These are phyloP conservation scores for Spencermartinsiella europaea DNA, from an alignment of 805 yeast species.

Conservation along the genomic window DNA sequence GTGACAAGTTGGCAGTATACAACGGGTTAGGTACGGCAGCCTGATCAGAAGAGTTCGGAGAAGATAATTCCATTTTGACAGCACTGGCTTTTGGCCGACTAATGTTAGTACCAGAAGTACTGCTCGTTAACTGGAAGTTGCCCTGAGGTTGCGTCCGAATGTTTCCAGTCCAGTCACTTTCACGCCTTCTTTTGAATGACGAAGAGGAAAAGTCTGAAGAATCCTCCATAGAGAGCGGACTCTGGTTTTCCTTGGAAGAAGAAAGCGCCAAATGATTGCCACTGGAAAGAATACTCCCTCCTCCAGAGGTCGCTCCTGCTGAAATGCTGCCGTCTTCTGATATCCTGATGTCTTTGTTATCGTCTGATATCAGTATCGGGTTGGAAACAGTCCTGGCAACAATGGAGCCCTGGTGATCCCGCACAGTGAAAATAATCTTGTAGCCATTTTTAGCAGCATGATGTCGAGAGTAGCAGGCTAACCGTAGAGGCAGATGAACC, in stretches of 20 bases:
- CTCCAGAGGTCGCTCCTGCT: neutral
- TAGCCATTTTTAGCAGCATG: conserved; percentile 64
- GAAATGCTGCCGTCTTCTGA: neutral
- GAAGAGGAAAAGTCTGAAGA: conserved; percentile 24
- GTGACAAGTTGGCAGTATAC: neutral
- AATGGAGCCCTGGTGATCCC: conserved; percentile 52
- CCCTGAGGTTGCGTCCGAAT: neutral
- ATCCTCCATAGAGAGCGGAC: conserved; percentile 34
- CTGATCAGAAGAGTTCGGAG: conserved; percentile 13
- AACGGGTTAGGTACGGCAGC: neutral
- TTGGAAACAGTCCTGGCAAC: conserved; percentile 72
- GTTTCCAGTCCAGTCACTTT: conserved; percentile 17
- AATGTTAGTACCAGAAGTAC: neutral
- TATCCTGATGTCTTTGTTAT: conserved; percentile 53
- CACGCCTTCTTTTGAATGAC: conserved; percentile 20
- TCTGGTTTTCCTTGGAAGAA: conserved; percentile 16
- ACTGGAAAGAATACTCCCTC: neutral
- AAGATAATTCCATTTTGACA: conserved; percentile 1
- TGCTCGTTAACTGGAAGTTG: neutral
- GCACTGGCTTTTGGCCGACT: neutral
- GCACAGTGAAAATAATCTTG: conserved; percentile 42
- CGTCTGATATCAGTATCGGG: conserved; percentile 86
- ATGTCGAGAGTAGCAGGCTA: conserved; percentile 94
- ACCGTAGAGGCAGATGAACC: conserved; percentile 58
- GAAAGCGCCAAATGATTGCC: neutral